Conservation (phyloP, 768 basidiomycete species). For the Pulveroboletus sp. region DNA sequence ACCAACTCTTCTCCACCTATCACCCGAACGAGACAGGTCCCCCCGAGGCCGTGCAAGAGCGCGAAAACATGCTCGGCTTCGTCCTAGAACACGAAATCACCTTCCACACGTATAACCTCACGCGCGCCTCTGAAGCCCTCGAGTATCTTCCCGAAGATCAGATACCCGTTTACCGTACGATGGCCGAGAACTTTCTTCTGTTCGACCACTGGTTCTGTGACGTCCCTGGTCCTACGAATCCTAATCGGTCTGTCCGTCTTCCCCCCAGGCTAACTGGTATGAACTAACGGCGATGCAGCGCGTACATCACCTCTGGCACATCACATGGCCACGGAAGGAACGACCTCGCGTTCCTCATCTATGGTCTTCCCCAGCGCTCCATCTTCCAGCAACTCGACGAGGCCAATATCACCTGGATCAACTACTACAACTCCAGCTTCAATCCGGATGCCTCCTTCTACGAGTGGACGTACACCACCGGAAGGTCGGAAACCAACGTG, state of each 20-base stretch:
- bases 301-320: constrained; percentile 26
- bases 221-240: constrained; percentile 25
- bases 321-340: constrained; percentile 23
- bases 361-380: constrained; percentile 24
- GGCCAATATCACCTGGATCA: constrained; percentile 20
- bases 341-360: constrained; percentile 10
- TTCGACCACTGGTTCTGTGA: constrained; percentile 25
- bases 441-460: constrained; percentile 24
- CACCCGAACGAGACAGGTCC: constrained; percentile 18
- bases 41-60: neutral
- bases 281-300: constrained; percentile 5
- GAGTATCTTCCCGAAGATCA: constrained; percentile 18
- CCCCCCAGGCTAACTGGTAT: neutral
- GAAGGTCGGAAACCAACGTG: constrained; percentile 15
- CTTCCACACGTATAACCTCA: constrained; percentile 4
- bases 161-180: constrained; percentile 22
- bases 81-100: constrained; percentile 19
- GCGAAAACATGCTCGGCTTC: constrained; percentile 22
- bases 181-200: constrained; percentile 23
- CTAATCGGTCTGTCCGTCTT: constrained; percentile 15
- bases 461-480: constrained; percentile 15
- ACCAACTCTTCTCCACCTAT: constrained; percentile 18
- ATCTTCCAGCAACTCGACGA: constrained; percentile 27
- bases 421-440: constrained; percentile 28
- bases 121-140: constrained; percentile 17